phyloP scores from a whole-genome alignment of 106 monocot species.

The Xerophyta viscosa region DNA sequence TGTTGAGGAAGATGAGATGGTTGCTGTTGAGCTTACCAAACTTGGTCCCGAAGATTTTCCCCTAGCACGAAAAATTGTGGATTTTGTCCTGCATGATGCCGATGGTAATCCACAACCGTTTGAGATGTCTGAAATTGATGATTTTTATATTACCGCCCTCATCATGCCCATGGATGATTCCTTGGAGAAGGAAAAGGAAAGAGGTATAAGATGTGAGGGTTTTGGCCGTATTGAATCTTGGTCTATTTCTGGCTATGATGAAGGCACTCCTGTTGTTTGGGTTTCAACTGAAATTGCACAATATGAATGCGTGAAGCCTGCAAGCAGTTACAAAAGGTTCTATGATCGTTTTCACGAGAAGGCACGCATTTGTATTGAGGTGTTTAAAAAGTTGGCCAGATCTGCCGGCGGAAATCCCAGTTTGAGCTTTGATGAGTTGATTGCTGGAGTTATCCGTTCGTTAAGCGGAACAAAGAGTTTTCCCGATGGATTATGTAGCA shows the following conservation, averaged over 20 bases:
- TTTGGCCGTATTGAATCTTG: conserved; percentile 92
- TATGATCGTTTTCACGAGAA: conserved; percentile 73
- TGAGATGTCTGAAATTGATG: conserved; percentile 92
- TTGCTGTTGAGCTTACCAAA: conserved; percentile 66
- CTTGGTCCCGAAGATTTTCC: conserved; percentile 60
- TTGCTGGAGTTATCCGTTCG: conserved; percentile 79
- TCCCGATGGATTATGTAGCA: conserved; percentile 37
- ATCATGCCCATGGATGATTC: conserved; percentile 88
- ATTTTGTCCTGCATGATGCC: conserved; percentile 81
- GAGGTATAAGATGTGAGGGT: conserved; percentile 78
- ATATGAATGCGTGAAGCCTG: conserved; percentile 94
- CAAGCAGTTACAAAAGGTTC: conserved; percentile 60
- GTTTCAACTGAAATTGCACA: conserved; percentile 79
- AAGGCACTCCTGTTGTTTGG: conserved; percentile 81
- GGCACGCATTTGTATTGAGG: conserved; percentile 69
- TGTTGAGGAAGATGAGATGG: conserved; percentile 57
- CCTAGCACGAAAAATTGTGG: conserved; percentile 70
- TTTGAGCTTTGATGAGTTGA: conserved; percentile 68
- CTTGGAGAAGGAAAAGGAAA: conserved; percentile 67
- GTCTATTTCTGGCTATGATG: conserved; percentile 98
- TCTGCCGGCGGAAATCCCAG: conserved; percentile 74
- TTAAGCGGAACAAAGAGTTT: conserved; percentile 53
- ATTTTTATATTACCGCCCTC: conserved; percentile 72
- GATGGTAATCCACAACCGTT: conserved; percentile 83
- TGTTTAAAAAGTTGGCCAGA: conserved; percentile 60